These are phyloP conservation scores for Thraustochytrium sp. DNA, from an alignment of 352 stramenopile genomes.

Conservation along the genomic window DNA sequence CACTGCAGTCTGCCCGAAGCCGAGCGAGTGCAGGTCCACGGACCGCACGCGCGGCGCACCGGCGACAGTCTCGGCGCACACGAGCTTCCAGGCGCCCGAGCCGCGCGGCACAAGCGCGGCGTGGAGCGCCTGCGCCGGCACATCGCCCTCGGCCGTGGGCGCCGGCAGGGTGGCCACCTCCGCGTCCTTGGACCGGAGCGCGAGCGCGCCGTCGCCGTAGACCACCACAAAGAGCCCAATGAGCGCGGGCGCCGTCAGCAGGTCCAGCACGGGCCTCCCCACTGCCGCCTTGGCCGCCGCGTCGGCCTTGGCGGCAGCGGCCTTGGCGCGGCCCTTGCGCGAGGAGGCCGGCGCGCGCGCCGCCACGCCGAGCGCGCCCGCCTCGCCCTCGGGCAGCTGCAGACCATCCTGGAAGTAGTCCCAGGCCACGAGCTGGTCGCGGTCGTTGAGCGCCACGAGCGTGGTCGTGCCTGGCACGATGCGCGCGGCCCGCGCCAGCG, in stretches of 20 bases:
- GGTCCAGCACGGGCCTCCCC: background rate
- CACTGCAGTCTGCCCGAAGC: background rate
- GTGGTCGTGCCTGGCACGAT: conserved; percentile 13
- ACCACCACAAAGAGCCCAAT: background rate
- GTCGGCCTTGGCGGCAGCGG: background rate
- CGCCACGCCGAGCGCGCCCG: background rate
- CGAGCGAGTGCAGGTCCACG: background rate
- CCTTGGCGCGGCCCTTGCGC: background rate
- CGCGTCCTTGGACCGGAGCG: background rate
- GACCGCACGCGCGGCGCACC: background rate
- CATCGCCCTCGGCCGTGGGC: background rate
- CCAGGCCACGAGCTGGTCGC: background rate
- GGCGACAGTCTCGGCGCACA: background rate
- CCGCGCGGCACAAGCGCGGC: background rate
- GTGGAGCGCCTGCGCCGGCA: too few relatives aligned
- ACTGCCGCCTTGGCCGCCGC: too few relatives aligned
- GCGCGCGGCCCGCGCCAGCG: background rate
- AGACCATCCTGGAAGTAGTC: conserved; percentile 38
- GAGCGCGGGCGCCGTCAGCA: background rate
- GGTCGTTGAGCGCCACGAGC: background rate
- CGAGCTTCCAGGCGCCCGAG: background rate
- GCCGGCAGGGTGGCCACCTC: background rate
- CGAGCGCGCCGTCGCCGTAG: background rate
- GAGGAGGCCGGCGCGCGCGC: background rate
- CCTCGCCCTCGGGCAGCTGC: background rate